Evolutionary conservation across 1,139 yeast species (phyloP), one percentile per base, ranked within the genome.

Genomic region (Maudiozyma humilis): DNA sequence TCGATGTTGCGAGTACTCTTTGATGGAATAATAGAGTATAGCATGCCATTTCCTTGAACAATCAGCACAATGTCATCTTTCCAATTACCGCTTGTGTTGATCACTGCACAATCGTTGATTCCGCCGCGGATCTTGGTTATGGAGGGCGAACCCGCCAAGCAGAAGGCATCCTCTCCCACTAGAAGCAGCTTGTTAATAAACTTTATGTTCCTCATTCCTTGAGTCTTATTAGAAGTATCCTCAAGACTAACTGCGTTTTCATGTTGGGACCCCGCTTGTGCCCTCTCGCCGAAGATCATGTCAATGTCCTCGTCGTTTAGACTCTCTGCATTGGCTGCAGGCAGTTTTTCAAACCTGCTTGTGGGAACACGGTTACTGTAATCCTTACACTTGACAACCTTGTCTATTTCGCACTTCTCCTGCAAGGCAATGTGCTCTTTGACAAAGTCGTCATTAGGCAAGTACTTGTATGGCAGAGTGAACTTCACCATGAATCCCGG

Each of bases 261-360:
- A 32, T 41, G 29, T 19, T 38, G 20, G 47, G 29, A 17, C 34
- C 42, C 5, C 36, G 17, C 6, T 41, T 34, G 14, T 20, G 16
- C 15, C 16, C n/a, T 20, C n/a, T 25, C 19, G 6, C 38, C 43
- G 3, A 47, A 43, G 15, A 54, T 18, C 27, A 42, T 40, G 19
- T 54, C 56, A 17, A 54, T 38, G 44, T 51, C 54, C 2, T 52
- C 45, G 41, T 54, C 57, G 36, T 51, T 51, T 31, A 52, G 36
- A 2, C 51, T 48, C 18, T 49, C 51, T 2, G 49, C 44, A 27
- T 51, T 13, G 14, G 4, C 7, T 16, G 4, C 13, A 13, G 36
- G 36, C 36, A 16, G 20, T 32, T 32, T 17, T 17, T 32, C 5
- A 16, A 32, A 16, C n/a, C 12, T 5, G 2, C 19, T 12, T 32